Evolutionary conservation across 495 filamentous ascomycete genomes (phyloP), one percentile per base, ranked within the genome.

Genomic region (Schizothecium vesticola): DNA sequence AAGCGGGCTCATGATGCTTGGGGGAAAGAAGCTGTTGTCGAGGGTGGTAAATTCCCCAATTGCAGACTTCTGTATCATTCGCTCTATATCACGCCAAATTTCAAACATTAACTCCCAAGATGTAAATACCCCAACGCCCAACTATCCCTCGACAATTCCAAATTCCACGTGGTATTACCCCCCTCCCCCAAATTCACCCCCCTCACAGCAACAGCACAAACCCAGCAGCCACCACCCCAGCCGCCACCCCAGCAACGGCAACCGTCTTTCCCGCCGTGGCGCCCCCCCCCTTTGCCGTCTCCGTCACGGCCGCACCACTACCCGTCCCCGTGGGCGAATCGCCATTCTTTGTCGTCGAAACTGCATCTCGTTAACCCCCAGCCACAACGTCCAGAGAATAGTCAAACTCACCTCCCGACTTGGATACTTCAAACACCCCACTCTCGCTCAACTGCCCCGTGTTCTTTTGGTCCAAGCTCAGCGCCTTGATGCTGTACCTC

Each of bases 401-500:
- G 3, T 12, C 13, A 43, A 22, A 63, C 63, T 59, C 24, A 71
- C 68, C 66, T 61, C 71, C 71, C 13, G 71, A 73, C 69, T 73
- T 73, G 66, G 68, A 68, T 13, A 74, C 71, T 56, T 66, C 71
- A 24, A 74, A 74, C 5, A 16, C 51, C 65, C 68, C 60, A 21
- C 68, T 68, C 66, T 74, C 70, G 23, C 68, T 58, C n/a, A 74
- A 31, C 63, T 72, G 65, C 24, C 71, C 70, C 26, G 3, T 64
- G 22, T 67, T 70, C 11, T 24, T 61, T 33, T 55, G 56, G 19
- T 26, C 28, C 29, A 67, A 36, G 71, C 65, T 59, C 58, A 64
- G 29, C 65, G 65, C 64, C 68, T 74, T 70, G 71, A 74, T 69
- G 33, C n/a, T 68, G 71, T 73, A 74, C 63, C 62, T 68, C 43